phyloP scores from a whole-genome alignment of 2,329 filamentous ascomycete species.

The Stemphylium beticola region DNA sequence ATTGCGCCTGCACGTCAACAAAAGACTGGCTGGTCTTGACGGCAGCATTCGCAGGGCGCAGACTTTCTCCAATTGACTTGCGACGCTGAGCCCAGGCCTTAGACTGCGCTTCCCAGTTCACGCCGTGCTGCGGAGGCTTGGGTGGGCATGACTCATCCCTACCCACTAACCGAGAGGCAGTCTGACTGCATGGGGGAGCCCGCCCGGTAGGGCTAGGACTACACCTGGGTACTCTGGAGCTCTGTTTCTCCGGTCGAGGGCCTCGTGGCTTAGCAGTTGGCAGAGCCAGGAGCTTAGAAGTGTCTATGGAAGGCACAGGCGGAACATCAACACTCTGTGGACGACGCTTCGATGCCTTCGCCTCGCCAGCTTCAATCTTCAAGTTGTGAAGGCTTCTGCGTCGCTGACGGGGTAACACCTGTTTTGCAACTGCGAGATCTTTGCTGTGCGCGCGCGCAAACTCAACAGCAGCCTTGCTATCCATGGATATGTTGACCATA shows the following conservation, averaged over 20 bases:
- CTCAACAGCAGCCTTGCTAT: conserved; percentile 42
- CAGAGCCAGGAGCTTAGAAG: conserved; percentile 13
- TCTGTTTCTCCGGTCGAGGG: conserved; percentile 9
- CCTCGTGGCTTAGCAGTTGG: conserved; percentile 9
- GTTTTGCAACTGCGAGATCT: conserved; percentile 33
- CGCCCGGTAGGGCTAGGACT: conserved; percentile 15
- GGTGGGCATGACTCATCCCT: conserved; percentile 18
- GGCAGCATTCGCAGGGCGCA: conserved; percentile 22
- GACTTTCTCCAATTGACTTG: conserved; percentile 37
- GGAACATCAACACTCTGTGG: conserved; percentile 30
- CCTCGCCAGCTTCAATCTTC: conserved; percentile 33
- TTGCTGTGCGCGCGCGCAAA: conserved; percentile 46
- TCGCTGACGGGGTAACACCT: conserved; percentile 26
- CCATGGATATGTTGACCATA: conserved; percentile 39
- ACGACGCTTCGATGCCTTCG: conserved; percentile 22
- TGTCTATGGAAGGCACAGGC: conserved; percentile 34
- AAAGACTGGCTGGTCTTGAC: conserved; percentile 11
- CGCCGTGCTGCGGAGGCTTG: conserved; percentile 12
- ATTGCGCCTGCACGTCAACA: background rate
- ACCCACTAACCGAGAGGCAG: conserved; percentile 26
- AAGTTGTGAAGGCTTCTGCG: conserved; percentile 39
- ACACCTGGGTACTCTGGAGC: conserved; percentile 2
- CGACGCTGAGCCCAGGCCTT: conserved; percentile 39
- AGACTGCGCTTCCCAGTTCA: conserved; percentile 37
- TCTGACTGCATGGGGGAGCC: conserved; percentile 23